phyloP scores from a whole-genome alignment of 1,139 yeast species.

The Petasospora fabianii region DNA sequence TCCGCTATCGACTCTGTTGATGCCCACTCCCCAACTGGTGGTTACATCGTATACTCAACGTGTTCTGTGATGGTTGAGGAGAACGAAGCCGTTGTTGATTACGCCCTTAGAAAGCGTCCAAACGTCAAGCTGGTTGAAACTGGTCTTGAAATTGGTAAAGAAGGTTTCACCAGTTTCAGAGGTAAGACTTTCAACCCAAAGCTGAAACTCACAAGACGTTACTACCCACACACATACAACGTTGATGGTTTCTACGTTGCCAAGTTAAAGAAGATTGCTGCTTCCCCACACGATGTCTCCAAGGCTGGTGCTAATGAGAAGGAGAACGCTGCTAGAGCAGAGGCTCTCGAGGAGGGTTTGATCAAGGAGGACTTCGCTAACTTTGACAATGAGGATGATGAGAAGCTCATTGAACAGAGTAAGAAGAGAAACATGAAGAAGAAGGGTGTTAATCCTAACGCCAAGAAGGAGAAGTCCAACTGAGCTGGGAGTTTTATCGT shows the following conservation, averaged over 20 bases:
- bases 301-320: conserved; percentile 90
- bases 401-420: conserved; percentile 67
- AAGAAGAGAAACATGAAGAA: conserved; percentile 69
- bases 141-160: conserved; percentile 92
- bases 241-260: conserved; percentile 99
- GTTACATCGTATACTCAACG: conserved; percentile 92
- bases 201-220: conserved; percentile 81
- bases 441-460: conserved; percentile 74
- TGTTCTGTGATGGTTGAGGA: conserved; percentile 99
- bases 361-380: conserved; percentile 83
- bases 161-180: conserved; percentile 89
- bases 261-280: conserved; percentile 85
- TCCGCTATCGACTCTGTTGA: conserved; percentile 98
- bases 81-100: conserved; percentile 98
- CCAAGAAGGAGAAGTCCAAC: conserved; percentile 10
- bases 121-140: conserved; percentile 93
- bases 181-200: conserved; percentile 87
- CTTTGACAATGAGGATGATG: conserved; percentile 76
- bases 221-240: conserved; percentile 96
- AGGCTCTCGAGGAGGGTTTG: conserved; percentile 68
- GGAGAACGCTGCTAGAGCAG: conserved; percentile 75
- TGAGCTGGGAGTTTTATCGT: too few species aligned
- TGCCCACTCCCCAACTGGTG: conserved; percentile 88
- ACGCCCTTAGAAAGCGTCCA: conserved; percentile 93
- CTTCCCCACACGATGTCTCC: conserved; percentile 78